phyloP scores from a whole-genome alignment of 2,329 filamentous ascomycete species.

The Cladophialophora bantiana region DNA sequence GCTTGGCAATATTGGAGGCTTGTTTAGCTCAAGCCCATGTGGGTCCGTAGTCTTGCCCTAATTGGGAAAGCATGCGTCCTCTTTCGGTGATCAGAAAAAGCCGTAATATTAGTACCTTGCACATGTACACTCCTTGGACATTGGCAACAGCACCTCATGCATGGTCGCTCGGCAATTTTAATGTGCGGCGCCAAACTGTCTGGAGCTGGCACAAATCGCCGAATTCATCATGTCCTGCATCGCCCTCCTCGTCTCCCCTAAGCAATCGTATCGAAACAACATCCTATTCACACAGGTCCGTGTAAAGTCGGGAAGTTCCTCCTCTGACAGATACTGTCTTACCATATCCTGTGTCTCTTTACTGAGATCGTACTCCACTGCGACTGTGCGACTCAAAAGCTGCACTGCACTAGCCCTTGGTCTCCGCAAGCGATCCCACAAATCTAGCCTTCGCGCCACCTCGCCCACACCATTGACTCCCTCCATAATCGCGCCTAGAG shows the following conservation, averaged over 20 bases:
- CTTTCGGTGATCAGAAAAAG: too few species aligned
- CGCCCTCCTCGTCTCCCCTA: not conserved
- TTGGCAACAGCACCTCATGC: too few species aligned
- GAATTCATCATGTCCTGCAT: not conserved
- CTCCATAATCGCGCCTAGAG: constrained; percentile 16
- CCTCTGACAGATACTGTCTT: constrained; percentile 1
- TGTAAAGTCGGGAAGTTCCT: constrained; percentile 9
- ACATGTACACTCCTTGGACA: too few species aligned
- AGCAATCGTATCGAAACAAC: not conserved
- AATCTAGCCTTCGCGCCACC: not conserved
- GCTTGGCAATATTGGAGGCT: too few species aligned
- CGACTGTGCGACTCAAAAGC: constrained; percentile 13
- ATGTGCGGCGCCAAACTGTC: not conserved
- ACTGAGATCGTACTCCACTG: constrained; percentile 13
- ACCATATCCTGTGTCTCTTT: constrained; percentile 12
- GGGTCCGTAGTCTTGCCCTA: too few species aligned
- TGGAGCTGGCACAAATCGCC: not conserved
- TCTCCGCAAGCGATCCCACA: constrained; percentile 16
- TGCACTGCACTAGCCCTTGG: constrained; percentile 14
- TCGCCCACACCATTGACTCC: constrained; percentile 1
- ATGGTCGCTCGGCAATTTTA: not conserved
- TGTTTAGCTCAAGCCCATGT: too few species aligned
- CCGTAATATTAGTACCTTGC: too few species aligned
- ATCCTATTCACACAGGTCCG: not conserved
- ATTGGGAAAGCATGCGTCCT: too few species aligned